These are phyloP conservation scores for Colletotrichum cereale DNA, from an alignment of 2,329 filamentous ascomycete species.

Conservation along the genomic window DNA sequence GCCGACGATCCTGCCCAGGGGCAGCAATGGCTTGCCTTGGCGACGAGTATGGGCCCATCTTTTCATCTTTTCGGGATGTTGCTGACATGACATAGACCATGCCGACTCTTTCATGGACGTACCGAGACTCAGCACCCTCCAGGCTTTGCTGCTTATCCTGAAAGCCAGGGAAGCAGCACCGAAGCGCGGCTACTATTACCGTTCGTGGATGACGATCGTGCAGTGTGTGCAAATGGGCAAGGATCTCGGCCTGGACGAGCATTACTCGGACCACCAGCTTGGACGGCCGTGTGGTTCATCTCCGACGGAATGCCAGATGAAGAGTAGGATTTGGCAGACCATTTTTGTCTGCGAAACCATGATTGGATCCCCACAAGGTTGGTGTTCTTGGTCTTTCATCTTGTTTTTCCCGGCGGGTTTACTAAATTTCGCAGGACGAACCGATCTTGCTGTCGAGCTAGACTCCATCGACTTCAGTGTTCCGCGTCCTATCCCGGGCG, in stretches of 20 bases:
- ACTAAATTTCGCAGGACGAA: constrained; percentile 69
- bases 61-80: background rate
- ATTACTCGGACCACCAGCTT: constrained; percentile 81
- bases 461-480: constrained; percentile 82
- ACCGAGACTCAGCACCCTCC: constrained; percentile 89
- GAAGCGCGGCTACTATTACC: constrained; percentile 94
- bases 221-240: constrained; percentile 94
- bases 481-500: constrained; percentile 71
- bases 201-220: constrained; percentile 96
- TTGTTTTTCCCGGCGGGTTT: background rate
- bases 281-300: constrained; percentile 78
- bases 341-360: constrained; percentile 90
- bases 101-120: constrained; percentile 95
- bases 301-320: constrained; percentile 82
- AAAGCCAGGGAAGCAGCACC: constrained; percentile 94
- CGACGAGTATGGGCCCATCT: constrained; percentile 71
- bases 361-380: constrained; percentile 94
- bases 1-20: constrained; percentile 87
- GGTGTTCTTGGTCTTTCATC: constrained; percentile 31
- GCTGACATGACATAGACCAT: constrained; percentile 71
- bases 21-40: constrained; percentile 92
- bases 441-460: constrained; percentile 80
- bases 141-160: constrained; percentile 86
- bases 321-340: constrained; percentile 90
- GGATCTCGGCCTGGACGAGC: constrained; percentile 89